These are phyloP conservation scores for Teratosphaeria epicoccoides DNA, from an alignment of 2,329 filamentous ascomycete genomes.

Conservation along the genomic window DNA sequence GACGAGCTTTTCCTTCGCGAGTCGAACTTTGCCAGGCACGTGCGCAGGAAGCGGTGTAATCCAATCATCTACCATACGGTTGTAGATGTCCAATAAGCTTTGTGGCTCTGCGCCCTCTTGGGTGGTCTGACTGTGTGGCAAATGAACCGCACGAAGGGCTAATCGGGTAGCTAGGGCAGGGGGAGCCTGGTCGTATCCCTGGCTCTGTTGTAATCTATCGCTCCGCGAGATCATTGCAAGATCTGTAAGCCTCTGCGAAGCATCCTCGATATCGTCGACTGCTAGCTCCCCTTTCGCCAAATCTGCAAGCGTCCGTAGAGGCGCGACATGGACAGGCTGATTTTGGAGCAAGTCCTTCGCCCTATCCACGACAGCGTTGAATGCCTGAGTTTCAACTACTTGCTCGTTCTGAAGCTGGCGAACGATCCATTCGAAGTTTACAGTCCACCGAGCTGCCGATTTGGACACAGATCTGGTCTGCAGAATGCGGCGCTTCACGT, in stretches of 20 bases:
- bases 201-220: neutral
- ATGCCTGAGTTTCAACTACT: neutral
- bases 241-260: constrained; percentile 6
- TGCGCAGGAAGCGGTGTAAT: constrained; percentile 1
- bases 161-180: neutral
- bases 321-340: neutral
- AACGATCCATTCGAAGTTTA: constrained; percentile 3
- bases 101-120: neutral
- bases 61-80: constrained; percentile 1
- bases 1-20: constrained; percentile 23
- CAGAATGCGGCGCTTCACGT: neutral
- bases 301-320: constrained; percentile 7
- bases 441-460: constrained; percentile 1
- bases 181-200: neutral
- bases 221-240: neutral
- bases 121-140: neutral
- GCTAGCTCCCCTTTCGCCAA: constrained; percentile 4
- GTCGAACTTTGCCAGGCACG: constrained; percentile 15
- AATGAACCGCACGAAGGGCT: neutral
- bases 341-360: neutral
- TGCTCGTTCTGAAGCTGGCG: neutral
- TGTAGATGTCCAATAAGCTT: constrained; percentile 2
- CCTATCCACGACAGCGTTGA: neutral
- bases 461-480: neutral
- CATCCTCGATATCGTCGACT: constrained; percentile 10